Base-by-base conservation (phyloP, 1,284 basidiomycete species). In the Sanghuangporus sanghuang region DNA sequence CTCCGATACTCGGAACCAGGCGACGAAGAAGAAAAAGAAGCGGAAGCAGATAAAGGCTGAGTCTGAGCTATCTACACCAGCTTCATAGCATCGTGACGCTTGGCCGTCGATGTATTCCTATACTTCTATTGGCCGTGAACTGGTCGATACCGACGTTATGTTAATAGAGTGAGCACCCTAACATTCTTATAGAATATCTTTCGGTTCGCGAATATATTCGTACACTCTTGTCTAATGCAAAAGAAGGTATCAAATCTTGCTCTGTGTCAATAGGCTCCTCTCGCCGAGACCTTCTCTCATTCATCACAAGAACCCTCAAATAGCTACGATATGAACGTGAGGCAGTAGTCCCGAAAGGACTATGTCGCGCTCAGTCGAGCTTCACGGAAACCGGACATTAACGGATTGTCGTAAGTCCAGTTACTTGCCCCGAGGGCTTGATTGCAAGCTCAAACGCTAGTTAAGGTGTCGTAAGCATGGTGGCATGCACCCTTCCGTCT, bases 1-100 rank as follows among this genome's bases (percentile, higher is more conserved):
- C 32, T 27, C 32, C 3, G 61, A 57, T 11, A 42, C 32, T 16
- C 62, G 44, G 38, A 32, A 38, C n/a, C 55, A 53, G 35, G 46
- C 35, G 42, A 21, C 36, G 49, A 63, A 59, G 62, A 62, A 62
- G 53, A 63, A 59, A 38, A 58, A 58, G 57, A 48, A 63, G 36
- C 44, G 54, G 62, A 57, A 57, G 46, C 57, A 63, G 55, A 52
- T 58, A 48, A 48, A 63, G 36, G 21, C 16, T 48, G 53, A 57
- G 27, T 38, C 58, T 52, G 49, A 36, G 12, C 42, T 39, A 23
- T 60, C 23, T 23, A n/a, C 59, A 4, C 27, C 57, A 52, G 49
- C 32, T 38, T 49, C 42, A 11, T 59, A 48, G 36, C 27, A 38
- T 58, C 57, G 12, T n/a, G 18, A 32, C 54, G 18, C 8, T 18